Conservation (phyloP, 805 yeast species). For the Candida boleticola region DNA sequence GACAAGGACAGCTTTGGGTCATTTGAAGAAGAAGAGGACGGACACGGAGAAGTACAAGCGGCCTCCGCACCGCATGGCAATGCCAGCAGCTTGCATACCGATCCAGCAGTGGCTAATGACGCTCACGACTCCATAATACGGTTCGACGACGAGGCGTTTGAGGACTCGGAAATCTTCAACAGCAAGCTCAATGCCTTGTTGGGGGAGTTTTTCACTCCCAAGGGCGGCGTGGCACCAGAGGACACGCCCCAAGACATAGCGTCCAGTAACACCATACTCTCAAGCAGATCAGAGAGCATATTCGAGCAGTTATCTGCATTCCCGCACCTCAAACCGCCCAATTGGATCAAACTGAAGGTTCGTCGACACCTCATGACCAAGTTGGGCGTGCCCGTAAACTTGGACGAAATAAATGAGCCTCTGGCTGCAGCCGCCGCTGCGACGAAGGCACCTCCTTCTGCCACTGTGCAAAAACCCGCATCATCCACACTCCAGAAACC, state of each 20-base stretch:
- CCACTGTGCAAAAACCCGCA: not conserved
- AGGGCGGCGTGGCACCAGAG: not conserved
- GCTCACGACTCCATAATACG: not conserved
- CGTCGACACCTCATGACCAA: slow-evolving; percentile 62
- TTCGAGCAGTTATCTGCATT: slow-evolving; percentile 46
- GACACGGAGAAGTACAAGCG: slow-evolving; percentile 11
- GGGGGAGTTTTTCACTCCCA: slow-evolving; percentile 11
- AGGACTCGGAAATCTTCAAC: slow-evolving; percentile 1
- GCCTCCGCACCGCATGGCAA: no score
- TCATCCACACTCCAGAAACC: not conserved
- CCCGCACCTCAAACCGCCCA: slow-evolving; percentile 54
- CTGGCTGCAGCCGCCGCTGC: not conserved
- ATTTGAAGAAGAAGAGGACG: slow-evolving; percentile 31
- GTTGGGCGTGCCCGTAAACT: slow-evolving; percentile 70
- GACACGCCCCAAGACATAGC: not conserved
- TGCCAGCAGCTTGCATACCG: no score
- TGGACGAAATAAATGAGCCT: slow-evolving; percentile 46
- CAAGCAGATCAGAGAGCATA: slow-evolving; percentile 37
- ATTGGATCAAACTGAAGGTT: slow-evolving; percentile 68
- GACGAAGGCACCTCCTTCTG: not conserved
- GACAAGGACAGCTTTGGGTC: slow-evolving; percentile 39
- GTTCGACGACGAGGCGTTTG: not conserved
- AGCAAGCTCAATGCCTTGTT: slow-evolving; percentile 9
- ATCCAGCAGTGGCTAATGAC: no score
- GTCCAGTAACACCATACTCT: slow-evolving; percentile 9